These are phyloP conservation scores for Fomes fomentarius DNA, from an alignment of 1,284 basidiomycete genomes.

Conservation along the genomic window DNA sequence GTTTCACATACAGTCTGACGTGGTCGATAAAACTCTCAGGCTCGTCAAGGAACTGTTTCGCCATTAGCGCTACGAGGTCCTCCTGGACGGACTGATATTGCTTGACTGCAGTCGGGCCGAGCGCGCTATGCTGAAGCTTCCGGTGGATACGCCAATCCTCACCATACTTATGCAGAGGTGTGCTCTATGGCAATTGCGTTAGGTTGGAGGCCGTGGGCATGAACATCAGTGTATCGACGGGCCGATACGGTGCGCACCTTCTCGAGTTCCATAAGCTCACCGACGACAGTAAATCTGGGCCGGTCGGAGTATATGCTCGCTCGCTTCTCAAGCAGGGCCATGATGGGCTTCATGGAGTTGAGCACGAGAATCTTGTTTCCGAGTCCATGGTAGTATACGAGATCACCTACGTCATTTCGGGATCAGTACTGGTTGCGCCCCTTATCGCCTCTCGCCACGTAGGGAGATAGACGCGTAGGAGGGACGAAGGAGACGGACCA, in stretches of 20 bases:
- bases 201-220: background rate
- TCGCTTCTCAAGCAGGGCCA: slow-evolving; percentile 39
- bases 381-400: slow-evolving; percentile 21
- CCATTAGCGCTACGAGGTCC: slow-evolving; percentile 26
- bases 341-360: slow-evolving; percentile 35
- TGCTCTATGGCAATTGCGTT: slow-evolving; percentile 22
- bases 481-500: background rate
- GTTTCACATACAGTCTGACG: slow-evolving; percentile 19
- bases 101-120: slow-evolving; percentile 32
- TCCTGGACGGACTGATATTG: slow-evolving; percentile 33
- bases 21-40: slow-evolving; percentile 23
- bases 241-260: slow-evolving; percentile 23
- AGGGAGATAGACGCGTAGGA: too few species aligned
- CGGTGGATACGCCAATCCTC: slow-evolving; percentile 31
- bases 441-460: too few species aligned
- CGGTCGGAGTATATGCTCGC: slow-evolving; percentile 38
- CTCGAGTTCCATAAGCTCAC: slow-evolving; percentile 39
- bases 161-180: slow-evolving; percentile 22
- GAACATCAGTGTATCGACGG: background rate
- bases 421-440: too few species aligned
- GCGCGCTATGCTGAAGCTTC: slow-evolving; percentile 29
- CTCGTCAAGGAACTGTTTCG: slow-evolving; percentile 13
- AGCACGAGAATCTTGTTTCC: slow-evolving; percentile 34
- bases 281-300: slow-evolving; percentile 37
- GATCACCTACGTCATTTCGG: slow-evolving; percentile 11